Evolutionary conservation across 2,329 filamentous ascomycete species (phyloP), one percentile per base, ranked within the genome.

Genomic region (Rhinocladiella mackenziei): DNA sequence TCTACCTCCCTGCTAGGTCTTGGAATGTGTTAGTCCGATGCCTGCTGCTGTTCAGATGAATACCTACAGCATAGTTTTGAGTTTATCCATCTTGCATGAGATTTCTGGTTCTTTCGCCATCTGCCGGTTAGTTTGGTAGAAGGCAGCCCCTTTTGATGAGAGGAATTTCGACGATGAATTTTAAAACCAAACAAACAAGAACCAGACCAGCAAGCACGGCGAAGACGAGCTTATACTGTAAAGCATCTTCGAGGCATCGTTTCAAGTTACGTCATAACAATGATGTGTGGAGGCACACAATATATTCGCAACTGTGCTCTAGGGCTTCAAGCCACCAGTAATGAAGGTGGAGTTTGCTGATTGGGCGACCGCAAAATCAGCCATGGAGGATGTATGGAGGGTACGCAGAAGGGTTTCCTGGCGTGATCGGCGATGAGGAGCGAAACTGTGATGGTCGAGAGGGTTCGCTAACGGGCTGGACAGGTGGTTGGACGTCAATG

Each of bases 41-140:
- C 20, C 3, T 10, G 11, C 9, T 2, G 30, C 3, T 8, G 14
- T 13, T 29, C 15, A 31, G 5, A 39, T 20, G 3, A 8, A 32
- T 35, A 18, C 46, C 42, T 56, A 67, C 65, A 61, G 50, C 29
- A 61, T 45, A 34, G 56, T 54, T 45, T 62, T 63, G 14, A 59
- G 50, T 30, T 62, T 60, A 30, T 54, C 51, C 55, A 56, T 56
- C 30, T 40, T 44, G 38, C 10, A 19, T 15, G 31, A 33, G 13
- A n/a, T 4, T 18, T 14, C 32, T 17, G 32, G 4, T 35, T 18
- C 3, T 20, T 15, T 38, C 13, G 22, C 25, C 17, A 22, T 37
- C 18, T 37, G 19, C 20, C 10, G 34, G 11, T 13, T 26, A 11
- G 6, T 11, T 5, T 14, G 30, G 15, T 13, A 17, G 30, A 17